Percentiles rank a stretch among this genome's conserved stretches.
phyloP scores from a whole-genome alignment of 352 stramenopile species.

The Achlya hypogyna region DNA sequence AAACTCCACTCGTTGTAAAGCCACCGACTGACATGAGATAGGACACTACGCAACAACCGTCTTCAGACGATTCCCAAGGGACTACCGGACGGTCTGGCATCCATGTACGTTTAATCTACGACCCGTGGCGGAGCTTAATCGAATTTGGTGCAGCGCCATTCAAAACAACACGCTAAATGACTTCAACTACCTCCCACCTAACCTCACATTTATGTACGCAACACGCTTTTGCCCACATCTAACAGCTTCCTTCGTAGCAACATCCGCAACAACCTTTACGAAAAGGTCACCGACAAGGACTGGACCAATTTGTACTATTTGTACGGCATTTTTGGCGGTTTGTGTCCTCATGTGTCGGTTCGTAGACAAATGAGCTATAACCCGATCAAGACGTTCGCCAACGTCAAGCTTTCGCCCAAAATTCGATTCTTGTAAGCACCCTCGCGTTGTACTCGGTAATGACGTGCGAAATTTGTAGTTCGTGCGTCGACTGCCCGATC shows the following conservation, averaged over 20 bases:
- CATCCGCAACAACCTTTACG: not conserved
- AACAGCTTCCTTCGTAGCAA: not conserved
- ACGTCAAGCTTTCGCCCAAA: not conserved
- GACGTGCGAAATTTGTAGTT: too few relatives aligned
- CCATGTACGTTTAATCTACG: not conserved
- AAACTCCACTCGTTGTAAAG: not conserved
- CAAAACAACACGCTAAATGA: not conserved
- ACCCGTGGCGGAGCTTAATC: not conserved
- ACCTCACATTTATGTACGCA: not conserved
- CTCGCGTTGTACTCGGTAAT: too few relatives aligned
- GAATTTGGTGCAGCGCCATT: not conserved
- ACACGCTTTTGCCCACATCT: not conserved
- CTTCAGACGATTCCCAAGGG: not conserved
- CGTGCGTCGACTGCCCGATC: not conserved
- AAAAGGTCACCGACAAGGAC: not conserved
- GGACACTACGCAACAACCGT: not conserved
- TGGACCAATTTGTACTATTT: not conserved
- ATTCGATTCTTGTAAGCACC: not conserved
- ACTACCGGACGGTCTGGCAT: not conserved
- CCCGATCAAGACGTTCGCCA: not conserved
- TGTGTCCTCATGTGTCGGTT: not conserved
- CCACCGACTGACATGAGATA: not conserved
- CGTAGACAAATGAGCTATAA: slow-evolving; percentile 1
- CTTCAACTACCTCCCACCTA: not conserved
- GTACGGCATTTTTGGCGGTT: not conserved